Conservation (phyloP, 306 rosid species). For the Vicia sativa region DNA sequence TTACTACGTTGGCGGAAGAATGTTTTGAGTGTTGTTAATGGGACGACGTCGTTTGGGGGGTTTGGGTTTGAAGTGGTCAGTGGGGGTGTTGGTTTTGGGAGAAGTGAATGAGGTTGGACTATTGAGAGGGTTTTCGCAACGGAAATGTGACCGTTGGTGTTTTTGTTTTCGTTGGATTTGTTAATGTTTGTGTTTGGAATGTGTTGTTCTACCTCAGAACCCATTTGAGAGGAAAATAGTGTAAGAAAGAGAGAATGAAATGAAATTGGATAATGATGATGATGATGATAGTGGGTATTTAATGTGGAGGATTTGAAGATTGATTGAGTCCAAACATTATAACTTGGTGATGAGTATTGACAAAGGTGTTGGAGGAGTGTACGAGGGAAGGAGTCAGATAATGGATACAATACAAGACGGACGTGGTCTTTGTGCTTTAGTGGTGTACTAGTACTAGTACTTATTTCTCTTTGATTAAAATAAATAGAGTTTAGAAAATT, state of each 20-base stretch:
- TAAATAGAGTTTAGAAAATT: background rate
- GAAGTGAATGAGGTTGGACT: slow-evolving; percentile 62
- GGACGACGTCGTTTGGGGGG: slow-evolving; percentile 21
- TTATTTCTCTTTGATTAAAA: background rate
- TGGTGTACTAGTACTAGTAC: background rate
- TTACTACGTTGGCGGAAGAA: slow-evolving; percentile 60
- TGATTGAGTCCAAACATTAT: slow-evolving; percentile 11
- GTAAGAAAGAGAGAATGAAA: background rate
- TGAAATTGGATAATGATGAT: too few relatives aligned
- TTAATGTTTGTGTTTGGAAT: slow-evolving; percentile 1
- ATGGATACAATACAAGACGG: background rate
- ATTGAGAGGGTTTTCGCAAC: slow-evolving; percentile 21
- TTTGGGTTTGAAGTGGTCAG: background rate
- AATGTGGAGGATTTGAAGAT: slow-evolving; percentile 21
- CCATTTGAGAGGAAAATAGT: slow-evolving; percentile 32
- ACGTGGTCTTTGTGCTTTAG: background rate
- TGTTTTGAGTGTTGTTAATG: slow-evolving; percentile 44
- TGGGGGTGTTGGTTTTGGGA: slow-evolving; percentile 82
- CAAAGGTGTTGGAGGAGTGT: slow-evolving; percentile 28
- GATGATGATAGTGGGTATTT: background rate
- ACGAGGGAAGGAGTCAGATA: slow-evolving; percentile 38
- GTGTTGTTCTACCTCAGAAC: slow-evolving; percentile 11
- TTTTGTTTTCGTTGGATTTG: background rate
- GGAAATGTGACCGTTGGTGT: slow-evolving; percentile 22
- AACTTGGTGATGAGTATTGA: background rate